Conservation (phyloP, 2,329 filamentous ascomycete genomes). For the Arachnopeziza araneosa region DNA sequence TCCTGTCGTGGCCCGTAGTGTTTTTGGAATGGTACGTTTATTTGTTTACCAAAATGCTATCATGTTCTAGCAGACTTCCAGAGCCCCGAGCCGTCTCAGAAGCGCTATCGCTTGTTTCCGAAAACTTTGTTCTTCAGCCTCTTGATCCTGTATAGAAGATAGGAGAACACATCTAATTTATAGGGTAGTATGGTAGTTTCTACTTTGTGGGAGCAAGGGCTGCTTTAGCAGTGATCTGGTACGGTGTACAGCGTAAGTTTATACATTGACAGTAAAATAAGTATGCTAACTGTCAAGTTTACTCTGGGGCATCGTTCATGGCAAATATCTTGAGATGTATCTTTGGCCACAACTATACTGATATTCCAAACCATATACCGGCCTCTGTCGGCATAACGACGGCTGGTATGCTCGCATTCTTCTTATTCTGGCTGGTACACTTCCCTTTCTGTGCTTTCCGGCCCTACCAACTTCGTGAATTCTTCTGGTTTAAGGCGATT, state of each 20-base stretch:
- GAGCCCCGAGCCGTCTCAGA: no score
- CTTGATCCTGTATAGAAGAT: no score
- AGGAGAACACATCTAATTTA: no score
- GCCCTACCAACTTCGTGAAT: slow-evolving; percentile 39
- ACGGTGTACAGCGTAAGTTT: slow-evolving; percentile 61
- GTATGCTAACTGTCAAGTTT: slow-evolving; percentile 18
- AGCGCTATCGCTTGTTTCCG: no score
- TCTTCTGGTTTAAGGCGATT: slow-evolving; percentile 41
- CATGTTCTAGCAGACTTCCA: no score
- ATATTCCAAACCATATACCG: slow-evolving; percentile 36
- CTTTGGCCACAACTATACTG: slow-evolving; percentile 35
- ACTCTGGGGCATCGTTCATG: slow-evolving; percentile 45
- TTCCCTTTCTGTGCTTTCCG: slow-evolving; percentile 41
- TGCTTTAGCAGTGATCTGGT: slow-evolving; percentile 47
- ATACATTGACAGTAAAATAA: background rate
- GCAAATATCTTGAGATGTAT: slow-evolving; percentile 40
- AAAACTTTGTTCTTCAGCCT: no score
- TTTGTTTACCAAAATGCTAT: no score
- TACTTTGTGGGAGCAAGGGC: slow-evolving; percentile 37
- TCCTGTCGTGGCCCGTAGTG: slow-evolving; percentile 30
- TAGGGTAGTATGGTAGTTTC: slow-evolving; percentile 33
- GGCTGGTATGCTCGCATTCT: slow-evolving; percentile 40
- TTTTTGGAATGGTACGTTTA: slow-evolving; percentile 36
- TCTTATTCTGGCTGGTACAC: slow-evolving; percentile 50
- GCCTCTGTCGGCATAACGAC: slow-evolving; percentile 35